These are phyloP conservation scores for Tremella fuciformis DNA, from an alignment of 768 basidiomycete species.

Conservation along the genomic window DNA sequence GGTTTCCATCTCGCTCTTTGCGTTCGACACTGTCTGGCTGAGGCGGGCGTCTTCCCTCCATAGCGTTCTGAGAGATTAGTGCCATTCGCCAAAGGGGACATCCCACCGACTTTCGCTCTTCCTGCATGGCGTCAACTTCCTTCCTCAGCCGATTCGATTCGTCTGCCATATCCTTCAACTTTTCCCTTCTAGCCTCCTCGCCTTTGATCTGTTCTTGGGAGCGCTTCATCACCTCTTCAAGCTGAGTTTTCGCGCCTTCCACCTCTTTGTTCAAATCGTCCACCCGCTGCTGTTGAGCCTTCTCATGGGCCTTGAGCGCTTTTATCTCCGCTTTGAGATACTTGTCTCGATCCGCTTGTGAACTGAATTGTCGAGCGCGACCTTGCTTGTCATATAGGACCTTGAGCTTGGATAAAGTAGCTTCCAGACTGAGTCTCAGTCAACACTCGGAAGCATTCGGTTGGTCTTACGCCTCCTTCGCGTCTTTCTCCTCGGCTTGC, in stretches of 20 bases:
- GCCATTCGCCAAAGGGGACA: neutral
- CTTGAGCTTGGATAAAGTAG: conserved; percentile 66
- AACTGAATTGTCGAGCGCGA: conserved; percentile 76
- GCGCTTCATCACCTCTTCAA: conserved; percentile 58
- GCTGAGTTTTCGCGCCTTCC: conserved; percentile 39
- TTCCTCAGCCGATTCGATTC: conserved; percentile 65
- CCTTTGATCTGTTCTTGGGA: conserved; percentile 57
- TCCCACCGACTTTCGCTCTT: conserved; percentile 58
- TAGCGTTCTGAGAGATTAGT: conserved; percentile 58
- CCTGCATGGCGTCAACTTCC: conserved; percentile 65
- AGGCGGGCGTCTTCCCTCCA: conserved; percentile 95
- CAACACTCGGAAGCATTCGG: neutral
- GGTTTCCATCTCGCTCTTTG: conserved; percentile 72
- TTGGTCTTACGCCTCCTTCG: conserved; percentile 56
- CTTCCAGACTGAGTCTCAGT: conserved; percentile 60
- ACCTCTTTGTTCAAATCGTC: conserved; percentile 54
- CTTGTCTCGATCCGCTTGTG: conserved; percentile 75
- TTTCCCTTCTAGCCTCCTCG: conserved; percentile 62
- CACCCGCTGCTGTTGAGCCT: conserved; percentile 60
- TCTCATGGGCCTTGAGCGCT: conserved; percentile 62
- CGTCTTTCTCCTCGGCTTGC: conserved; percentile 54
- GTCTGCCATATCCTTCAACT: conserved; percentile 55
- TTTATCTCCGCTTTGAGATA: conserved; percentile 77
- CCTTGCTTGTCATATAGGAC: conserved; percentile 88
- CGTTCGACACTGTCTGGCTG: conserved; percentile 70